Percentiles rank a stretch among this genome's conserved stretches.
Evolutionary conservation across 495 filamentous ascomycete species (phyloP).

Genomic region (Pseudotulostoma volvatum): DNA sequence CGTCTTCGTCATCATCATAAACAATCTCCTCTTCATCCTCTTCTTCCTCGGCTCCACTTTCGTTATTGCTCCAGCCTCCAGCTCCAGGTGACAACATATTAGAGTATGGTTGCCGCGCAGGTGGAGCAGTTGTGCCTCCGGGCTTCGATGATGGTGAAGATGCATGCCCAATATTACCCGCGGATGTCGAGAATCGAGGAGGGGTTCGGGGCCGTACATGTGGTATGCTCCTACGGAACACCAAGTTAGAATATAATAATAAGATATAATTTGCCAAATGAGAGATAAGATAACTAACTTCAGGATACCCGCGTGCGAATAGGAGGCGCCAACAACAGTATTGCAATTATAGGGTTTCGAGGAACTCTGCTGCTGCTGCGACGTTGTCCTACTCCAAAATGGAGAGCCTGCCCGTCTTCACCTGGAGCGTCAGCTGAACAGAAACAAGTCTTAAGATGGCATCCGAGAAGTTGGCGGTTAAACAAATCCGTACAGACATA

Average conservation of each 20-base stretch:
- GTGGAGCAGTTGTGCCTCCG: constrained; percentile 35
- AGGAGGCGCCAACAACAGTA: constrained; percentile 84
- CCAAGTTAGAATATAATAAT: constrained; percentile 4
- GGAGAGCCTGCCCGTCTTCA: constrained; percentile 58
- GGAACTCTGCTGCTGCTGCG: constrained; percentile 21
- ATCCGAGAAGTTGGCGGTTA: neutral
- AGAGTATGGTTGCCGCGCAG: constrained; percentile 55
- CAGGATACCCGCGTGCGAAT: constrained; percentile 88
- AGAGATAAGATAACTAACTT: constrained; percentile 61
- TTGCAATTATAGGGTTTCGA: constrained; percentile 45
- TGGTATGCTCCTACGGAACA: constrained; percentile 32
- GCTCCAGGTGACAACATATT: constrained; percentile 59
- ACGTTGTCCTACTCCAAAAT: constrained; percentile 63
- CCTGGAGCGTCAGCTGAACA: constrained; percentile 14
- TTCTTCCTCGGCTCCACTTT: constrained; percentile 20
- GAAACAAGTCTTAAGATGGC: neutral
- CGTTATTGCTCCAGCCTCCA: constrained; percentile 48
- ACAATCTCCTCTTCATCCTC: constrained; percentile 53
- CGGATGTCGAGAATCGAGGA: constrained; percentile 27
- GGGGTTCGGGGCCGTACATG: constrained; percentile 47
- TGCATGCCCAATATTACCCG: constrained; percentile 17
- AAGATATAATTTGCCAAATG: neutral
- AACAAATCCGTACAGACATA: constrained; percentile 29
- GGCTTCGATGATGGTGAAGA: constrained; percentile 40
- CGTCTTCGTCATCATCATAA: constrained; percentile 80